A percentile compares a stretch with the other conserved stretches of the same genome.
phyloP scores from a whole-genome alignment of 306 rosid genomes.

The Cucumis melo region DNA sequence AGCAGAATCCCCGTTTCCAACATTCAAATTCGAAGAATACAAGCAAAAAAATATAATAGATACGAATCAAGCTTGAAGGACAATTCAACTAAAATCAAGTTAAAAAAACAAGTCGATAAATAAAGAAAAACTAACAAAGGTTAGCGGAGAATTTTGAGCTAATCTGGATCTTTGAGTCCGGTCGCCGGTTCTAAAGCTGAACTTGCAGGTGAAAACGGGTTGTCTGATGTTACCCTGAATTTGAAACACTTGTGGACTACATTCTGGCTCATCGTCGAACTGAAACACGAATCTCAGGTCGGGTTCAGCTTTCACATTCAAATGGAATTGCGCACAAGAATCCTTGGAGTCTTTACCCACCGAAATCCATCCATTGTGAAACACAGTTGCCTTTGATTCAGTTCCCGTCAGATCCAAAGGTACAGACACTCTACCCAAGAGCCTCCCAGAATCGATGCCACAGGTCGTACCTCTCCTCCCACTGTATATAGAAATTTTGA shows the following conservation, averaged over 20 bases:
- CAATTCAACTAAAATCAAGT: neutral
- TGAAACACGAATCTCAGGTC: slow-evolving; percentile 63
- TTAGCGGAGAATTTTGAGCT: neutral
- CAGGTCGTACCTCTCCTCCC: slow-evolving; percentile 50
- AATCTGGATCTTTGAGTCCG: slow-evolving; percentile 48
- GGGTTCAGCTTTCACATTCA: slow-evolving; percentile 56
- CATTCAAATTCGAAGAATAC: neutral
- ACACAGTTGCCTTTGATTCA: slow-evolving; percentile 20
- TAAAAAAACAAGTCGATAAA: neutral
- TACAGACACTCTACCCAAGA: slow-evolving; percentile 34
- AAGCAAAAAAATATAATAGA: slow-evolving; percentile 5
- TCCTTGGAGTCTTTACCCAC: slow-evolving; percentile 42
- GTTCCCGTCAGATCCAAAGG: slow-evolving; percentile 46
- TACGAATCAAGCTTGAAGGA: neutral
- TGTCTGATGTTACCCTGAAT: slow-evolving; percentile 56
- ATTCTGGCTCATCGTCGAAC: slow-evolving; percentile 67
- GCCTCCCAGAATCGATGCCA: slow-evolving; percentile 46
- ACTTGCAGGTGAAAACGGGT: slow-evolving; percentile 66
- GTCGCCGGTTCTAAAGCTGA: slow-evolving; percentile 53
- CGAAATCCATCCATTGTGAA: slow-evolving; percentile 53
- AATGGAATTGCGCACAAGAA: slow-evolving; percentile 50
- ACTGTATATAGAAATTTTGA: slow-evolving; percentile 45
- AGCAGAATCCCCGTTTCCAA: neutral
- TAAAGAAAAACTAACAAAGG: neutral
- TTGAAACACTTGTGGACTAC: slow-evolving; percentile 67